Percentiles rank a stretch among this genome's conserved stretches.
Evolutionary conservation across 148 eudicot genomes (phyloP).

Genomic region (Camellia granthamiana): DNA sequence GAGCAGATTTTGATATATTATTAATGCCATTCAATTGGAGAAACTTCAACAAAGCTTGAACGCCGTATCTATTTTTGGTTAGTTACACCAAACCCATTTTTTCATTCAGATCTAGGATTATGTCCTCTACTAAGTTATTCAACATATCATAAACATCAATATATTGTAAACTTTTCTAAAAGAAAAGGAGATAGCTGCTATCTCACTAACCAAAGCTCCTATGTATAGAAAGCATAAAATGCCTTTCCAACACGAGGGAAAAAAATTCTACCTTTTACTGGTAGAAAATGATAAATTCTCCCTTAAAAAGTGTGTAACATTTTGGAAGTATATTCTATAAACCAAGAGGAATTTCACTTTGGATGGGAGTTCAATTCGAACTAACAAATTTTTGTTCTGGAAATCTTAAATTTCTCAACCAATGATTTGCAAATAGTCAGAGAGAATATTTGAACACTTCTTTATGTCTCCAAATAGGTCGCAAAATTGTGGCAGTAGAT

Average conservation of each 20-base stretch:
- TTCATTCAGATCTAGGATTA: neutral
- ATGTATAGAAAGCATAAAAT: no score
- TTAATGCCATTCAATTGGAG: neutral
- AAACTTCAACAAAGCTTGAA: neutral
- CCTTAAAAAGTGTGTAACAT: no score
- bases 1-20: no score
- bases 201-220: neutral
- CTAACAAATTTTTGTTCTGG: no score
- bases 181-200: neutral
- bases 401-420: no score
- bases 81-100: neutral
- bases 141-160: neutral
- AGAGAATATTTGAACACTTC: neutral
- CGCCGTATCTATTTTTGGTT: neutral
- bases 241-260: neutral
- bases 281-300: no score
- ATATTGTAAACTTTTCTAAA: neutral
- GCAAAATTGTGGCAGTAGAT: neutral
- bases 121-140: neutral
- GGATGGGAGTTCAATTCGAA: no score
- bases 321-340: no score
- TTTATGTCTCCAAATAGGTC: neutral
- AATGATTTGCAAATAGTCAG: no score
- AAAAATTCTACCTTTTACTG: no score
- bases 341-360: no score